Base-by-base conservation (phyloP, 1,139 yeast species). In the Geotrichum siamense region DNA sequence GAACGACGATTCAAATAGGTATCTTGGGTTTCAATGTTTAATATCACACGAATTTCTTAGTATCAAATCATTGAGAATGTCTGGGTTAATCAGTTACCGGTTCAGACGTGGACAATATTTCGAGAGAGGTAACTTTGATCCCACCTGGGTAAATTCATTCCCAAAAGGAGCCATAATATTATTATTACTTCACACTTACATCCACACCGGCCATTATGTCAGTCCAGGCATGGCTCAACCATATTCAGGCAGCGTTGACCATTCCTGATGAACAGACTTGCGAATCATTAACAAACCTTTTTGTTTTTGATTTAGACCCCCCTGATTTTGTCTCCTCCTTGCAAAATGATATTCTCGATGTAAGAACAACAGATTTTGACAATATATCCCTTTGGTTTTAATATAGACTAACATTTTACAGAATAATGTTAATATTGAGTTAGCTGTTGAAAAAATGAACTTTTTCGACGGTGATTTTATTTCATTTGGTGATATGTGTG, bases 401-500 rank as follows among this genome's bases (percentile, higher is more conserved):
- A n/a, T n/a, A 10, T 23, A 28, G 5, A n/a, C 34, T 26, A 37
- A 37, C 40, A 4, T 20, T 16, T 15, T 27, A 3, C 16, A 50
- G 25, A 50, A 56, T 41, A 39, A 45, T 5, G 42, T 53, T 12
- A 55, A 59, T 19, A 47, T 67, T 8, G 51, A 48, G 8, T 34
- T 44, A 3, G 43, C 51, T 4, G 68, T 76, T 3, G 75, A 70
- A 5, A 45, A 56, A 2, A 53, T 53, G 19, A 64, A 70, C 16
- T 55, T 71, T 2, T 65, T 63, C 28, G 61, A 67, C 16, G 69
- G 70, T 5, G 70, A 63, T 55, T 74, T 77, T 76, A 62, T 70
- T 0, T 77, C 81, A 0, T 76, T 82, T 53, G 74, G 70, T 38
- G 71, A 69, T 31, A 60, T 79, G 21, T 62, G 78, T 1, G 60